A percentile compares a stretch with the other conserved stretches of the same genome.
Conservation (phyloP, 148 eudicot genomes). For the Rhododendron vialii region DNA sequence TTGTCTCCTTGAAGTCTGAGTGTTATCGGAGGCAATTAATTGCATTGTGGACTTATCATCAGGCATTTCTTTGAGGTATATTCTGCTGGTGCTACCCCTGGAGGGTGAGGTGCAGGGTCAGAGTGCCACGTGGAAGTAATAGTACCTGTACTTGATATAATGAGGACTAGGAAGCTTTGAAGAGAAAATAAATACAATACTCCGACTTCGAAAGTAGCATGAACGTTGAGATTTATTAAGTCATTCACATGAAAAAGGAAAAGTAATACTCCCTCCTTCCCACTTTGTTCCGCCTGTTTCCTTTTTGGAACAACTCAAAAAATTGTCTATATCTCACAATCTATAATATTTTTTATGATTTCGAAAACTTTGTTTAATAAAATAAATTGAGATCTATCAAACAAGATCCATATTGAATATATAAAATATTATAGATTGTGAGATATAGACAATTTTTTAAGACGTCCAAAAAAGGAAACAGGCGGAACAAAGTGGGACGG, state of each 20-base stretch:
- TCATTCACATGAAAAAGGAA: neutral
- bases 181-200: neutral
- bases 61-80: neutral
- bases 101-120: neutral
- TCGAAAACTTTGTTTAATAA: too few relatives aligned
- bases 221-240: neutral
- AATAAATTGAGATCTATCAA: too few relatives aligned
- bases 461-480: too few relatives aligned
- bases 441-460: too few relatives aligned
- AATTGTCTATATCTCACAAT: too few relatives aligned
- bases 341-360: too few relatives aligned
- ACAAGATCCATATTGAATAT: too few relatives aligned
- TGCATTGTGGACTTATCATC: neutral
- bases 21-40: neutral
- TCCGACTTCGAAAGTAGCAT: neutral
- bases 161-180: neutral
- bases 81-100: neutral
- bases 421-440: too few relatives aligned
- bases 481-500: too few relatives aligned
- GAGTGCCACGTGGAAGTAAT: neutral
- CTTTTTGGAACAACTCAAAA: too few relatives aligned
- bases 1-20: conserved; percentile 1
- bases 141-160: neutral
- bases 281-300: too few relatives aligned
- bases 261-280: too few relatives aligned